phyloP scores from a whole-genome alignment of 2,329 filamentous ascomycete species.

The Botryotinia globosa region DNA sequence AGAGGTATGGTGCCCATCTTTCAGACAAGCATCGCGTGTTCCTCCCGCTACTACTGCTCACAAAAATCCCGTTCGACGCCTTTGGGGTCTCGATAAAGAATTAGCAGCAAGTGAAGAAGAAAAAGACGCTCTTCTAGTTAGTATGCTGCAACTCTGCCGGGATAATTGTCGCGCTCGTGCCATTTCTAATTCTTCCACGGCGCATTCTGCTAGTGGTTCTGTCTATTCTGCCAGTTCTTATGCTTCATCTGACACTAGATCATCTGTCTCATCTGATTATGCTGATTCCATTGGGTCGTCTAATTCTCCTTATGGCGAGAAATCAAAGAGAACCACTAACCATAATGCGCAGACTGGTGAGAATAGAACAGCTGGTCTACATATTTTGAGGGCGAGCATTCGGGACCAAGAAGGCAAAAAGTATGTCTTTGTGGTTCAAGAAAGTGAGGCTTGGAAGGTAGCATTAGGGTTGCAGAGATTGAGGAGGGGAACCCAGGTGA shows the following conservation, averaged over 20 bases:
- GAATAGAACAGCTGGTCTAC: constrained; percentile 54
- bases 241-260: constrained; percentile 32
- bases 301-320: constrained; percentile 21
- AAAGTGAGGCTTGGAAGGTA: constrained; percentile 68
- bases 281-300: constrained; percentile 34
- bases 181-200: constrained; percentile 40
- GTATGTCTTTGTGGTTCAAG: constrained; percentile 61
- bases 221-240: constrained; percentile 41
- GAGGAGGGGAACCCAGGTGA: constrained; percentile 57
- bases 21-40: constrained; percentile 44
- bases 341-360: constrained; percentile 48
- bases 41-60: constrained; percentile 34
- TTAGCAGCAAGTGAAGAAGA: constrained; percentile 54
- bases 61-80: constrained; percentile 35
- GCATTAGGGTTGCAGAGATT: constrained; percentile 59
- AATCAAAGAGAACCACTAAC: constrained; percentile 30
- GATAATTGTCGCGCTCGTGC: constrained; percentile 55
- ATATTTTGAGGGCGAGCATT: constrained; percentile 62
- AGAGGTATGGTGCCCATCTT: constrained; percentile 80
- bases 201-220: constrained; percentile 43
- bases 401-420: constrained; percentile 65
- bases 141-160: constrained; percentile 63
- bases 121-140: constrained; percentile 61
- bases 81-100: constrained; percentile 43
- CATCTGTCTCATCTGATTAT: constrained; percentile 34